Evolutionary conservation across 129 eudicot genomes (phyloP), one percentile per base, ranked within the genome.

Genomic region (Flaveria trinervia): DNA sequence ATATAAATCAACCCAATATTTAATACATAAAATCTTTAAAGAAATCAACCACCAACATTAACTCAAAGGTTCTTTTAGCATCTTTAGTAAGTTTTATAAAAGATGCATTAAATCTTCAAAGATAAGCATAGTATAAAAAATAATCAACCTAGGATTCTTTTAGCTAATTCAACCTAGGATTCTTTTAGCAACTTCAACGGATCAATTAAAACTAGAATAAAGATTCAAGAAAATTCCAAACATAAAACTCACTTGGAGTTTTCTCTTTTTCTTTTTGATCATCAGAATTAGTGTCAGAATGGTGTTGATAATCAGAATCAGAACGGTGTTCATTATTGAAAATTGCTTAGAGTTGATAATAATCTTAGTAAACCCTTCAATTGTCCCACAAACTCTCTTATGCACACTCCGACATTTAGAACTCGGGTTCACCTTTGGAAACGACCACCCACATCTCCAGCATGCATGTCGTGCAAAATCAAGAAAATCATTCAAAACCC

Each of bases 161-260:
- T 66, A 73, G 45, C 4, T 26, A 43, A 59, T 45, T 65, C 73
- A 76, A 65, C 5, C 22, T 20, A 20, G 0, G 22, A 20, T 20
- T 76, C 65, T 62, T 65, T 16, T 66, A 73, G 45, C 4, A 45
- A 43, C 70, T 45, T 65, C 73, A 76, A 65, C 5, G 20, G 26
- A 62, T 54, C 12, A 23, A 72, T 50, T 49, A 50, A 41, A 62
- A 62, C 30, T 3, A 28, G 4, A 28, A 28, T 28, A 28, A 28
- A 25, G 23, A 43, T 65, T 68, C 65, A 64, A 64, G 12, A 77
- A 78, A 56, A 61, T 65, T 26, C 0, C 2, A 23, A 69, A 3
- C 8, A 55, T 12, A 41, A 30, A 39, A 28, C 83, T 82, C 77
- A 93, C 98, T 81, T 74, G 93, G 98, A 84, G 88, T 89, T 52